A percentile compares a stretch with the other conserved stretches of the same genome.
Conservation (phyloP, 257 asterid genomes). For the Primulina eburnea region DNA sequence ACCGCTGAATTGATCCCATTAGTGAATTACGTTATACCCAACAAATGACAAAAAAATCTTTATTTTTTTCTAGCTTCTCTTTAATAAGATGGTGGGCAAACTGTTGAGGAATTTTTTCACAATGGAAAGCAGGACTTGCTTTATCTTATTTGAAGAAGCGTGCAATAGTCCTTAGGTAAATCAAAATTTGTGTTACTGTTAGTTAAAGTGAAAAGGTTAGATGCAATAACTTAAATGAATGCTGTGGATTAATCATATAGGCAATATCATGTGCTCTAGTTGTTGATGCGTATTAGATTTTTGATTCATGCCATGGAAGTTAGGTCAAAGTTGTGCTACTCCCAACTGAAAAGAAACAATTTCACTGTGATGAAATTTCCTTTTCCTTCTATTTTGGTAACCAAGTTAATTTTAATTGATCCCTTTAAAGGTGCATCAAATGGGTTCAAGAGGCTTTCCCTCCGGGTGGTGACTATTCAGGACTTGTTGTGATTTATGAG, state of each 20-base stretch:
- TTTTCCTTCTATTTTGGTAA: background rate
- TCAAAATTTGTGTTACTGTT: background rate
- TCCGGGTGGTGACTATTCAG: slow-evolving; percentile 92
- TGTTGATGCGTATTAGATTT: background rate
- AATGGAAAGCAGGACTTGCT: no score
- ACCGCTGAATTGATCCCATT: no score
- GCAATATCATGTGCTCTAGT: background rate
- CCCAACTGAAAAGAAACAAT: slow-evolving; percentile 2
- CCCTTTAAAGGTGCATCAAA: slow-evolving; percentile 70
- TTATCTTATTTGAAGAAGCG: background rate
- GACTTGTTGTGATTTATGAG: slow-evolving; percentile 74
- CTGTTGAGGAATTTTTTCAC: background rate
- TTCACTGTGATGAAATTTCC: background rate
- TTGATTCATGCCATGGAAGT: slow-evolving; percentile 13
- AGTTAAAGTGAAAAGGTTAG: slow-evolving; percentile 3
- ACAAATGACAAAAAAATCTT: background rate
- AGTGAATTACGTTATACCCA: no score
- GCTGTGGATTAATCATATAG: background rate
- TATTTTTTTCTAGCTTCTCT: background rate
- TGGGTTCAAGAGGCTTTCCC: slow-evolving; percentile 99
- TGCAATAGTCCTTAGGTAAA: background rate
- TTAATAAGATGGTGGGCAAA: background rate
- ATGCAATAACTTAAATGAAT: slow-evolving; percentile 9
- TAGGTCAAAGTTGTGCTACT: background rate
- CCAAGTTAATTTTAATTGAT: slow-evolving; percentile 5